Conservation (phyloP, 2,329 filamentous ascomycete genomes). For the Tolypocladium nubicola region DNA sequence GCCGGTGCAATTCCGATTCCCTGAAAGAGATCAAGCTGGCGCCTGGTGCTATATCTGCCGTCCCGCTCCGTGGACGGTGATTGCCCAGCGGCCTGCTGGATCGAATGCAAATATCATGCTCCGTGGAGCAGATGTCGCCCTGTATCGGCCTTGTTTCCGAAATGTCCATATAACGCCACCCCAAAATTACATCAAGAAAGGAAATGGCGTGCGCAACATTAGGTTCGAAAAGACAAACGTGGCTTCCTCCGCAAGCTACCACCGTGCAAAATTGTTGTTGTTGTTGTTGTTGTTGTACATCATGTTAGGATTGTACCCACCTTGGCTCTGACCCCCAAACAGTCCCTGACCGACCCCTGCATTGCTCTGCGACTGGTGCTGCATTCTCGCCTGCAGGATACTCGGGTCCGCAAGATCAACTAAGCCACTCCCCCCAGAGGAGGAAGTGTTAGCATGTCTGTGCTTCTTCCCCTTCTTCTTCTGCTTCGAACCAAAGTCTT, state of each 20-base stretch:
- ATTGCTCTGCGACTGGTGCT: constrained; percentile 75
- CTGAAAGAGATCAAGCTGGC: constrained; percentile 15
- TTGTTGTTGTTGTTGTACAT: constrained; percentile 54
- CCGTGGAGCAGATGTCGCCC: constrained; percentile 13
- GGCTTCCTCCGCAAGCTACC: constrained; percentile 33
- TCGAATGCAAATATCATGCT: constrained; percentile 19
- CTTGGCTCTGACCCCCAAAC: constrained; percentile 81
- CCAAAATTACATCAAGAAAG: constrained; percentile 8
- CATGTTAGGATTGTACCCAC: constrained; percentile 85
- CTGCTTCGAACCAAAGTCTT: constrained; percentile 91
- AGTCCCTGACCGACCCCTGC: constrained; percentile 79
- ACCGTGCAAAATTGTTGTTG: constrained; percentile 54
- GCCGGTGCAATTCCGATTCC: constrained; percentile 10
- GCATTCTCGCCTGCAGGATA: constrained; percentile 96
- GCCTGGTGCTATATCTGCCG: constrained; percentile 18
- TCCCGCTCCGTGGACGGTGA: constrained; percentile 13
- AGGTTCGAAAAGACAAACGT: constrained; percentile 12
- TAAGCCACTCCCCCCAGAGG: constrained; percentile 97
- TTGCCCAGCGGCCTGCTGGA: constrained; percentile 19
- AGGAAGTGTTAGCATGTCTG: constrained; percentile 99
- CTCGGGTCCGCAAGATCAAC: constrained; percentile 99
- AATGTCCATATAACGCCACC: constrained; percentile 18
- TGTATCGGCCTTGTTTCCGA: constrained; percentile 8
- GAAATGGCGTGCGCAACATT: constrained; percentile 7
- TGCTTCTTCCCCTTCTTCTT: constrained; percentile 99